phyloP scores from a whole-genome alignment of 495 filamentous ascomycete species.

The Extremus antarcticus region DNA sequence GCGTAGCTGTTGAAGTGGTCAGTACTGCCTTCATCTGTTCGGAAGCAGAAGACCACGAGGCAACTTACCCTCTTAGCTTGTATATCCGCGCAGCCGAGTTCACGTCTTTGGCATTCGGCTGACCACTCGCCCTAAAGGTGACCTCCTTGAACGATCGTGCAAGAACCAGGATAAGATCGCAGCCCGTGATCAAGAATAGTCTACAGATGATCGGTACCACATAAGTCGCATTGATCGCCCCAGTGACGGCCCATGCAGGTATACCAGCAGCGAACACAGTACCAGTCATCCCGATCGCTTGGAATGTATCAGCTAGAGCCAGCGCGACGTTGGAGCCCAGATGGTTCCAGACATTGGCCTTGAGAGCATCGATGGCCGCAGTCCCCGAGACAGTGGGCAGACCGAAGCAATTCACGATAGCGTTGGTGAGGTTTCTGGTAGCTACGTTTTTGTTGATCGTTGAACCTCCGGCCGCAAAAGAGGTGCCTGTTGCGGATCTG shows the following conservation, averaged over 20 bases:
- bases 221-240: constrained; percentile 11
- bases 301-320: constrained; percentile 8
- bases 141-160: constrained; percentile 20
- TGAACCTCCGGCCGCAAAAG: constrained; percentile 7
- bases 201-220: constrained; percentile 12
- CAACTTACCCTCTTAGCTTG: background rate
- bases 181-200: constrained; percentile 17
- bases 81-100: constrained; percentile 19
- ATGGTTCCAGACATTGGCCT: constrained; percentile 10
- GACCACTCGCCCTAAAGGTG: constrained; percentile 18
- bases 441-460: constrained; percentile 9
- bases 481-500: constrained; percentile 5
- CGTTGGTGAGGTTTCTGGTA: constrained; percentile 1
- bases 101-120: constrained; percentile 21
- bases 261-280: background rate
- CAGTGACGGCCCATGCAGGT: constrained; percentile 8
- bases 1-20: constrained; percentile 1
- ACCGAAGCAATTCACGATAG: constrained; percentile 17
- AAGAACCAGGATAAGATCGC: constrained; percentile 15
- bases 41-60: background rate
- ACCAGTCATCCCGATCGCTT: background rate
- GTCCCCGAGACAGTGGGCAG: constrained; percentile 9
- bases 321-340: constrained; percentile 1
- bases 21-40: background rate
- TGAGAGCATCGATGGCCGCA: constrained; percentile 5